These are phyloP conservation scores for Fusarium succisae DNA, from an alignment of 2,329 filamentous ascomycete species.

Conservation along the genomic window DNA sequence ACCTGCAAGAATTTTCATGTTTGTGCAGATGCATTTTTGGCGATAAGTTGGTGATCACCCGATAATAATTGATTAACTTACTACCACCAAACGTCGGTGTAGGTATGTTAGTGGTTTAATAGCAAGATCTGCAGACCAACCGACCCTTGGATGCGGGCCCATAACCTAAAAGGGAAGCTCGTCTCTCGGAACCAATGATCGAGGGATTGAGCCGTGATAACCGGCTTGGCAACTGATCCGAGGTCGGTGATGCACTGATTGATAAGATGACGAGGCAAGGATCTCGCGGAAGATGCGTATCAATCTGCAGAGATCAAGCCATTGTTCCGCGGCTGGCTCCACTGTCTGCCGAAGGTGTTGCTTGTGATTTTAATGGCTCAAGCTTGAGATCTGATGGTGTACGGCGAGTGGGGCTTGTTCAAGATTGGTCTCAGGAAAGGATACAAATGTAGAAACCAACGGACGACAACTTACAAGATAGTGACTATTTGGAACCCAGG, in stretches of 20 bases:
- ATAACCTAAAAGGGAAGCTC: constrained; percentile 3
- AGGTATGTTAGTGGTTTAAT: background rate
- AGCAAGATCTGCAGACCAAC: background rate
- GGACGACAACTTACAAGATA: accelerated
- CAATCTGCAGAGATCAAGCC: constrained; percentile 1
- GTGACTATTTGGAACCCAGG: too few relatives aligned
- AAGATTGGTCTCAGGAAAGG: accelerated
- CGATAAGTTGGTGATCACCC: background rate
- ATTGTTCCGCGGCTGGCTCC: background rate
- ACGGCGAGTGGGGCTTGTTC: accelerated
- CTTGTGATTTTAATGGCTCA: background rate
- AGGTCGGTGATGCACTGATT: constrained; percentile 24
- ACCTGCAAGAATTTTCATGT: background rate
- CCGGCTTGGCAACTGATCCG: constrained; percentile 22
- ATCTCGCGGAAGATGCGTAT: background rate
- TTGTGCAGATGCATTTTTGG: background rate
- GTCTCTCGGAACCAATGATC: background rate
- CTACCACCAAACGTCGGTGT: too few relatives aligned
- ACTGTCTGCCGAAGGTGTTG: background rate
- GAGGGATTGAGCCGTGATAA: constrained; percentile 2
- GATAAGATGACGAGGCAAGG: constrained; percentile 16
- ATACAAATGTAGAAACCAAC: accelerated
- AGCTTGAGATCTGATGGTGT: background rate
- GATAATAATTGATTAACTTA: background rate
- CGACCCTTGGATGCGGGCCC: background rate